A percentile compares a stretch with the other conserved stretches of the same genome.
Evolutionary conservation across 2,329 filamentous ascomycete genomes (phyloP).

Genomic region (Epichloe scottii): DNA sequence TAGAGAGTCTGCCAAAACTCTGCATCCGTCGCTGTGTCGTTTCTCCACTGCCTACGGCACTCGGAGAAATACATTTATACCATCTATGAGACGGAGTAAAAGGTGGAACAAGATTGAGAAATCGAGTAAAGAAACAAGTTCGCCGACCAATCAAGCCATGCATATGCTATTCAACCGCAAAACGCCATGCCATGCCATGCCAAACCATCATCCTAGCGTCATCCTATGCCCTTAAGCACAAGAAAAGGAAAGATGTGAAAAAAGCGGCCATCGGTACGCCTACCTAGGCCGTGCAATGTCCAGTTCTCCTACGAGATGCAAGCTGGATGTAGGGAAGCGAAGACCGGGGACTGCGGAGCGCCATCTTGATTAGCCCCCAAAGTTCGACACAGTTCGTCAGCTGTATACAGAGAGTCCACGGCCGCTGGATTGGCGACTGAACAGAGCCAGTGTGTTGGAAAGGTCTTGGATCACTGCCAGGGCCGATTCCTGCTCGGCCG

Average conservation of each 20-base stretch:
- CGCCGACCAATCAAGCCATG: neutral
- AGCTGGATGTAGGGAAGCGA: too few relatives aligned
- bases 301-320: too few relatives aligned
- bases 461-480: neutral
- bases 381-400: too few relatives aligned
- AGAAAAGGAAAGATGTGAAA: neutral
- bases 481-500: constrained; percentile 3
- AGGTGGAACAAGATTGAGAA: neutral
- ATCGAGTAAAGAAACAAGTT: neutral
- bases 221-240: neutral
- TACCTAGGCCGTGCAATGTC: too few relatives aligned
- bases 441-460: too few relatives aligned
- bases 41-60: neutral
- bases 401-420: too few relatives aligned
- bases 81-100: constrained; percentile 3
- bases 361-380: too few relatives aligned
- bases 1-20: neutral
- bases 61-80: constrained; percentile 6
- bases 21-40: constrained; percentile 4
- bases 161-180: constrained; percentile 2
- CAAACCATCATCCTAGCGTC: neutral
- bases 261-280: too few relatives aligned
- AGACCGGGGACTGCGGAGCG: too few relatives aligned
- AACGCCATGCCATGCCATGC: neutral
- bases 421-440: too few relatives aligned